These are phyloP conservation scores for Camellia granthamiana DNA, from an alignment of 148 eudicot species.

Conservation along the genomic window DNA sequence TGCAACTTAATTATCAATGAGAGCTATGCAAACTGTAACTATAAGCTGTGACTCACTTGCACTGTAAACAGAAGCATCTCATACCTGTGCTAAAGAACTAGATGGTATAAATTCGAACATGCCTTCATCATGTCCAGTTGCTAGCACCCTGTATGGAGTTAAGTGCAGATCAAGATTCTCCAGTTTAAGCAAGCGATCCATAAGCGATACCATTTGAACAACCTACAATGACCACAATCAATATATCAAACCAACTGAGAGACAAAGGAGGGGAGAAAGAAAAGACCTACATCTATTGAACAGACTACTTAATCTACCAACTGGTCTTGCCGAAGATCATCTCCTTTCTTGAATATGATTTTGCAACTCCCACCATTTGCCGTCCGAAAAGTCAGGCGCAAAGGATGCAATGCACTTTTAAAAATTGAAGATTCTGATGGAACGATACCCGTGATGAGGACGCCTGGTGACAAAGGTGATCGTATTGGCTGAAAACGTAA, in stretches of 20 bases:
- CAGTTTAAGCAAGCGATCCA: slow-evolving; percentile 94
- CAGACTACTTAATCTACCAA: slow-evolving; percentile 45
- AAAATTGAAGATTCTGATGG: slow-evolving; percentile 89
- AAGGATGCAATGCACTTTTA: slow-evolving; percentile 86
- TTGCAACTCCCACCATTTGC: slow-evolving; percentile 78
- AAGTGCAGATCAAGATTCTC: slow-evolving; percentile 96
- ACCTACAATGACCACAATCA: slow-evolving; percentile 49
- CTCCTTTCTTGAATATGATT: slow-evolving; percentile 96
- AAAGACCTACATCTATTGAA: not conserved
- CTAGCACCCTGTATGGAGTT: slow-evolving; percentile 93
- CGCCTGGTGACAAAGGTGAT: slow-evolving; percentile 78
- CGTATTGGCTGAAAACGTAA: slow-evolving; percentile 71
- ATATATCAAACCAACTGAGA: not conserved
- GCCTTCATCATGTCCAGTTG: slow-evolving; percentile 98
- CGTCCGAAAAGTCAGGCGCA: slow-evolving; percentile 82
- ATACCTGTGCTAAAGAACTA: slow-evolving; percentile 91
- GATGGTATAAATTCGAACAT: slow-evolving; percentile 98
- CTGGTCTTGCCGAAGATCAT: slow-evolving; percentile 98
- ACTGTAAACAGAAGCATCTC: slow-evolving; percentile 7
- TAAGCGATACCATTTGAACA: slow-evolving; percentile 92
- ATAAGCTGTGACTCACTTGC: not conserved
- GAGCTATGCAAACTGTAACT: not conserved
- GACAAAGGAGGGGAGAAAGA: not conserved
- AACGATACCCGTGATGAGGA: slow-evolving; percentile 84
- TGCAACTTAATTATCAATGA: not conserved